These are phyloP conservation scores for Amylocarpus encephaloides DNA, from an alignment of 2,329 filamentous ascomycete species.

Conservation along the genomic window DNA sequence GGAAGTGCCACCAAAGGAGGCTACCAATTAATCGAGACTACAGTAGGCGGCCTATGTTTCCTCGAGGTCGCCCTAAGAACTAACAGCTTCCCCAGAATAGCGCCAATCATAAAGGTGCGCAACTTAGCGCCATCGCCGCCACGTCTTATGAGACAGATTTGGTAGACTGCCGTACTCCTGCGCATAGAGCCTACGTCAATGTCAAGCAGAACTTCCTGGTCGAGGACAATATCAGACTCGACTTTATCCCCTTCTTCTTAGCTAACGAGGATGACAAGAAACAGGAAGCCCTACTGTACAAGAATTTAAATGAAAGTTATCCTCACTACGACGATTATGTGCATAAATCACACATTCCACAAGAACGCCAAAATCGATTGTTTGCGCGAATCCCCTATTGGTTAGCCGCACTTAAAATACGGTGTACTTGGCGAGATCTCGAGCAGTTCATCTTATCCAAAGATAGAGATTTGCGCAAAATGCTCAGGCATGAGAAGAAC, in stretches of 20 bases:
- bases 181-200: conserved; percentile 21
- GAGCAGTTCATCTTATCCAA: conserved; percentile 16
- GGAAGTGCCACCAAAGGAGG: neutral
- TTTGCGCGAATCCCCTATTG: conserved; percentile 15
- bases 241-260: conserved; percentile 24
- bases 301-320: conserved; percentile 21
- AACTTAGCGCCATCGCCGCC: conserved; percentile 7
- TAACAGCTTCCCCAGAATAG: neutral
- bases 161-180: conserved; percentile 17
- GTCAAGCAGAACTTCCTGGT: conserved; percentile 23
- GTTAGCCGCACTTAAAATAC: conserved; percentile 16
- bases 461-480: conserved; percentile 3
- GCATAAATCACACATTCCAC: conserved; percentile 12
- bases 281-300: conserved; percentile 11
- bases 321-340: neutral
- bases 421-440: conserved; percentile 11
- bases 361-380: conserved; percentile 15
- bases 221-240: conserved; percentile 24
- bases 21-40: neutral
- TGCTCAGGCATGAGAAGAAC: too few relatives aligned
- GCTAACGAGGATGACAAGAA: conserved; percentile 1
- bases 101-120: neutral
- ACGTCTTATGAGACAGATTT: conserved; percentile 10
- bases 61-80: too few relatives aligned
- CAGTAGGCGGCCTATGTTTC: too few relatives aligned